These are phyloP conservation scores for Xylaria arbuscula DNA, from an alignment of 2,329 filamentous ascomycete genomes.

Conservation along the genomic window DNA sequence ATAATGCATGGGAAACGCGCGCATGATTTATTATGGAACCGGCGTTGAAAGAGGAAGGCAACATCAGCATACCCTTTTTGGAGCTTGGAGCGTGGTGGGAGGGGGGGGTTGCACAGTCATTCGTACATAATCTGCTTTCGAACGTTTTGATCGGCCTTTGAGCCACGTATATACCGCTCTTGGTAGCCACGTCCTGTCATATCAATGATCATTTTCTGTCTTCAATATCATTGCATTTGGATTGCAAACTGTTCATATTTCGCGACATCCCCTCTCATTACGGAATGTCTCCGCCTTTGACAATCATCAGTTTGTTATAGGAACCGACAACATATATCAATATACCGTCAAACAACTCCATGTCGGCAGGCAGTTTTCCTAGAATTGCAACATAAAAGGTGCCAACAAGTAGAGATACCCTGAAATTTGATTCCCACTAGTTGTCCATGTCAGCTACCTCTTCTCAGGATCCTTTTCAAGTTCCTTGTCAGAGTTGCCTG, in stretches of 20 bases:
- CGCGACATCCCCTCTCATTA: background rate
- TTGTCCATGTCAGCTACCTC: background rate
- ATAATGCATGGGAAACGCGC: constrained; percentile 22
- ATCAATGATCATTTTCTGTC: constrained; percentile 11
- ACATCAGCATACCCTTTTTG: constrained; percentile 28
- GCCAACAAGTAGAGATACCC: background rate
- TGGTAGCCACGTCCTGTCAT: constrained; percentile 30
- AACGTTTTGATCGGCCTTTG: constrained; percentile 15
- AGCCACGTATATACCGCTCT: constrained; percentile 35
- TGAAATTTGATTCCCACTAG: background rate
- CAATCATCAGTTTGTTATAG: background rate
- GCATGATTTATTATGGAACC: constrained; percentile 38
- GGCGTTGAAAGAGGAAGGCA: constrained; percentile 36
- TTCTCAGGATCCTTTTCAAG: background rate
- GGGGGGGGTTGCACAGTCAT: constrained; percentile 10
- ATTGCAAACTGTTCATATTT: background rate
- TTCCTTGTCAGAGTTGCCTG: constrained; percentile 26
- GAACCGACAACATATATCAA: background rate
- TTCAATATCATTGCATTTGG: background rate
- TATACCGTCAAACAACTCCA: background rate
- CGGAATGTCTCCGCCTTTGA: background rate
- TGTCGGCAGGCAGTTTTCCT: background rate
- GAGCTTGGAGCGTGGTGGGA: constrained; percentile 18
- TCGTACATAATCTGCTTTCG: constrained; percentile 24
- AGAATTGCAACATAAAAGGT: background rate